These are phyloP conservation scores for Cercophora sp. DNA, from an alignment of 495 filamentous ascomycete genomes.

Conservation along the genomic window DNA sequence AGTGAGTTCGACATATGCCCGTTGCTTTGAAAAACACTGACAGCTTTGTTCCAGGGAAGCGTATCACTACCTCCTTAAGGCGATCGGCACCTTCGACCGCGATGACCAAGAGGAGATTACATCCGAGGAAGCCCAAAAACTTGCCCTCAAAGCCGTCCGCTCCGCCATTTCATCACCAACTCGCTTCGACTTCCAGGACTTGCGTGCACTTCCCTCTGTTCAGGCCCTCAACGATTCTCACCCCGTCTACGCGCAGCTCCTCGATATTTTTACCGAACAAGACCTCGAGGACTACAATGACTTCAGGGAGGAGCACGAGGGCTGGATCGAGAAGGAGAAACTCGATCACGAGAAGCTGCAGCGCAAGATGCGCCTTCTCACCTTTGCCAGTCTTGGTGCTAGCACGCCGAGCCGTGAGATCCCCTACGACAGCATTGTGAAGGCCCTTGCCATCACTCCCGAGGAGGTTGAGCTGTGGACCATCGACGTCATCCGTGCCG, in stretches of 20 bases:
- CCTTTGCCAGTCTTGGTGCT: constrained; percentile 83
- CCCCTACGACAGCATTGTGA: constrained; percentile 76
- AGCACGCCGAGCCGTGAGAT: constrained; percentile 75
- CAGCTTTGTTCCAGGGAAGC: constrained; percentile 45
- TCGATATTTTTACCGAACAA: constrained; percentile 92
- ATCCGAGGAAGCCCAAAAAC: constrained; percentile 66
- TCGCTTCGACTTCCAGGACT: constrained; percentile 91
- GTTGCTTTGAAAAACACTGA: not conserved
- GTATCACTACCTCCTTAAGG: constrained; percentile 78
- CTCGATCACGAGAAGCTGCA: constrained; percentile 60
- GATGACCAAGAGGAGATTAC: constrained; percentile 54
- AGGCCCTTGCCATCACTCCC: constrained; percentile 71
- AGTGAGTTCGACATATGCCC: constrained; percentile 41
- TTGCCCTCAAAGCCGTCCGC: constrained; percentile 80
- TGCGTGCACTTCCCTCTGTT: constrained; percentile 79
- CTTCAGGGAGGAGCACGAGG: constrained; percentile 78
- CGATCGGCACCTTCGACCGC: constrained; percentile 77
- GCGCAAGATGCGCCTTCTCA: constrained; percentile 92
- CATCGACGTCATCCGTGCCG: constrained; percentile 93
- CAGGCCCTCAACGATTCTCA: constrained; percentile 82
- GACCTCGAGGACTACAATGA: constrained; percentile 91
- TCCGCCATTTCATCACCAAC: constrained; percentile 68
- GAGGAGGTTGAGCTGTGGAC: constrained; percentile 96
- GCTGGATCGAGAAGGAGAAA: constrained; percentile 69
- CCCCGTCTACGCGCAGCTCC: constrained; percentile 77